Conservation (phyloP, 106 monocot species). For the Narthecium ossifragum region DNA sequence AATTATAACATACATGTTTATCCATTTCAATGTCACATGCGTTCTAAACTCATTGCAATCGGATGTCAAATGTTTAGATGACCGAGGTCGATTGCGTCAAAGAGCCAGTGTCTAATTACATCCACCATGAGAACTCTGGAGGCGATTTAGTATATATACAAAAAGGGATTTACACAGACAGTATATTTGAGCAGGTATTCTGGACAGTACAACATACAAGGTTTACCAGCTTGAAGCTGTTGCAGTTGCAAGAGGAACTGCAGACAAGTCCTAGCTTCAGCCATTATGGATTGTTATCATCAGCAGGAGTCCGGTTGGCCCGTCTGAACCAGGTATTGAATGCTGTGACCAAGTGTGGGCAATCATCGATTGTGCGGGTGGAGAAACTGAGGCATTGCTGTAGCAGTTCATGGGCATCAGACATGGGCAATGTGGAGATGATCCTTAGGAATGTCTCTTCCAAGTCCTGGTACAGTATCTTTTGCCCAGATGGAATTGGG, state of each 20-base stretch:
- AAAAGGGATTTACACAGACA: not conserved
- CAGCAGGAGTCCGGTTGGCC: constrained; percentile 33
- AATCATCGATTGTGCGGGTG: constrained; percentile 70
- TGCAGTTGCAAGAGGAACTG: not conserved
- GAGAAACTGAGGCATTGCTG: constrained; percentile 88
- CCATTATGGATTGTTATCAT: constrained; percentile 14
- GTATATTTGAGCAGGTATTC: not conserved
- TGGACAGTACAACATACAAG: not conserved
- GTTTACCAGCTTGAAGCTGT: not conserved
- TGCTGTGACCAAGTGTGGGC: constrained; percentile 66
- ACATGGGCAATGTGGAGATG: constrained; percentile 78
- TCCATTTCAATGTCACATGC: no score
- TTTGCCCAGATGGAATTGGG: constrained; percentile 49
- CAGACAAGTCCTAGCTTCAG: not conserved
- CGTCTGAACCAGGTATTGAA: constrained; percentile 89
- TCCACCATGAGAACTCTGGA: not conserved
- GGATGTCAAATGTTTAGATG: no score
- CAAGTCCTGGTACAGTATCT: constrained; percentile 56
- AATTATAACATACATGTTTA: no score
- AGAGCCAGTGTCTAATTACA: not conserved
- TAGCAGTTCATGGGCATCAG: constrained; percentile 66
- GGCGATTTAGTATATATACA: not conserved
- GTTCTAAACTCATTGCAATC: no score
- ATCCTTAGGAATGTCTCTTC: constrained; percentile 89
- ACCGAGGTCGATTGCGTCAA: no score